Percentiles rank a stretch among this genome's conserved stretches.
Conservation (phyloP, 2,329 filamentous ascomycete species). For the Claviceps lovelessii region DNA sequence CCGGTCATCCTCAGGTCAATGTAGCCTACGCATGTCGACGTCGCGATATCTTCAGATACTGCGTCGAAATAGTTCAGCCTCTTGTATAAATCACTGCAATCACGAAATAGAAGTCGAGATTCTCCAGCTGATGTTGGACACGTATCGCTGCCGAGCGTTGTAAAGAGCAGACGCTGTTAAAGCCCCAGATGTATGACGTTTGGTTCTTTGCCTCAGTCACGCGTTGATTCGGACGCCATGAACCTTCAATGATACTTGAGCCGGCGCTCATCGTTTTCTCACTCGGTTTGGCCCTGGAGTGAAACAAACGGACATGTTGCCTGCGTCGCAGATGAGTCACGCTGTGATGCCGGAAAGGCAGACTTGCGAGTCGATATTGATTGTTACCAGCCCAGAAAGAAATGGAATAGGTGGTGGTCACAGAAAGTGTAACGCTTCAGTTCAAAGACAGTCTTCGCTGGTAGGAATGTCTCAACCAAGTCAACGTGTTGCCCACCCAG, state of each 20-base stretch:
- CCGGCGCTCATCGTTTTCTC: constrained; percentile 9
- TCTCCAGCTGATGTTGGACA: not conserved
- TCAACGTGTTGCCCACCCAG: constrained; percentile 7
- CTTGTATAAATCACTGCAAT: not conserved
- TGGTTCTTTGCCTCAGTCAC: constrained; percentile 21
- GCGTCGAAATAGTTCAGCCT: not conserved
- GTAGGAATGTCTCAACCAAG: constrained; percentile 19
- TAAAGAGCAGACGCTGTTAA: constrained; percentile 10
- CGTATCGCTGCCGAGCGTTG: not conserved
- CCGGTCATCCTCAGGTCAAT: too few relatives aligned
- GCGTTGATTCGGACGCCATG: constrained; percentile 30
- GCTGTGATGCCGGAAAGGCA: constrained; percentile 31
- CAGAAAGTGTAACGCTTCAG: constrained; percentile 9
- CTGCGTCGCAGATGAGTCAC: constrained; percentile 37
- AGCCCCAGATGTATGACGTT: constrained; percentile 27
- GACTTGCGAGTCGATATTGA: constrained; percentile 20
- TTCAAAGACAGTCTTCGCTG: constrained; percentile 17
- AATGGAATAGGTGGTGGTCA: constrained; percentile 1
- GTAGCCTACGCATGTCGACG: not conserved
- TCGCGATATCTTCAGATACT: not conserved
- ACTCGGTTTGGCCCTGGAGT: not conserved
- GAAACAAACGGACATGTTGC: constrained; percentile 27
- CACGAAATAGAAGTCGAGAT: not conserved
- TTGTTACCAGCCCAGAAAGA: not conserved
- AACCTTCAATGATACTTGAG: constrained; percentile 18